phyloP scores from a whole-genome alignment of 495 filamentous ascomycete species.

The Massariosphaeria phaeospora region DNA sequence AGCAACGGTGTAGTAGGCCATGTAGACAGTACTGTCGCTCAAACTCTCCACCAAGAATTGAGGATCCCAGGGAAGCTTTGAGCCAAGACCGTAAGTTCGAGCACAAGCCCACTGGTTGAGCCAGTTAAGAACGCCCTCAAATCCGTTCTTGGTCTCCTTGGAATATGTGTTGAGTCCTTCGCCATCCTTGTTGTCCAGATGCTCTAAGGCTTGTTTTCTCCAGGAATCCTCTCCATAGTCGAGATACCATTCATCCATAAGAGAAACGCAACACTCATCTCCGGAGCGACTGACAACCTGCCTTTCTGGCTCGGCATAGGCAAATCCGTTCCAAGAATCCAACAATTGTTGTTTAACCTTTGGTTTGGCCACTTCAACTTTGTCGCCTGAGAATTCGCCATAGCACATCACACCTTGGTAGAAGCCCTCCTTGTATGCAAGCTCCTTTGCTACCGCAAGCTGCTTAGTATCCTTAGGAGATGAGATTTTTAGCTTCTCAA shows the following conservation, averaged over 20 bases:
- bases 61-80: constrained; percentile 90
- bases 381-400: constrained; percentile 82
- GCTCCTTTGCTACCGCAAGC: constrained; percentile 87
- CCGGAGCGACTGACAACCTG: constrained; percentile 78
- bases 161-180: constrained; percentile 67
- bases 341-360: constrained; percentile 77
- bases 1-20: constrained; percentile 93
- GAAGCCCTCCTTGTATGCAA: constrained; percentile 94
- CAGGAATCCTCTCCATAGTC: constrained; percentile 75
- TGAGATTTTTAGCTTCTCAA: constrained; percentile 91
- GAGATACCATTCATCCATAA: constrained; percentile 94
- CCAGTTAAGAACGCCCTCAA: constrained; percentile 82
- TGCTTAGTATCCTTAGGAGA: constrained; percentile 90
- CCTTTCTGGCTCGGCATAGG: constrained; percentile 88
- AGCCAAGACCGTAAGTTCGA: constrained; percentile 84
- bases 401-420: constrained; percentile 90
- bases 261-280: constrained; percentile 87
- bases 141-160: constrained; percentile 73
- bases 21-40: constrained; percentile 88
- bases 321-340: constrained; percentile 74
- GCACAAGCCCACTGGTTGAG: constrained; percentile 94
- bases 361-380: constrained; percentile 79
- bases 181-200: constrained; percentile 72
- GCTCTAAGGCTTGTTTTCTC: constrained; percentile 62
- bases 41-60: constrained; percentile 84